Evolutionary conservation across 345 rosid species (phyloP).

Genomic region (Eucalyptus coolabah): DNA sequence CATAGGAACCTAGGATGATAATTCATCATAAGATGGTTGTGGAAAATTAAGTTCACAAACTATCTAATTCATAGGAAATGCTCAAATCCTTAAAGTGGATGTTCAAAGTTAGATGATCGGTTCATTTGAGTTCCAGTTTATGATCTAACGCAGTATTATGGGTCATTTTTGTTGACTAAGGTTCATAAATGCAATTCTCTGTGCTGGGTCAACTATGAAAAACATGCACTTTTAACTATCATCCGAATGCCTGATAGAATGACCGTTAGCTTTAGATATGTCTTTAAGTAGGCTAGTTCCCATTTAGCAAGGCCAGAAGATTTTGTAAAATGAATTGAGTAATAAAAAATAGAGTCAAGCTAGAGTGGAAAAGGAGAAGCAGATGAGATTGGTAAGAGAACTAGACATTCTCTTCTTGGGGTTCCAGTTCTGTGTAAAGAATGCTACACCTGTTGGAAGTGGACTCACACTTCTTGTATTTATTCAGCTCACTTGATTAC

Average conservation of each 20-base stretch:
- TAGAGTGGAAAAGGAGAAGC: neutral
- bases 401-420: neutral
- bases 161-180: neutral
- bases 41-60: neutral
- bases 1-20: neutral
- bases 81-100: neutral
- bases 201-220: neutral
- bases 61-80: neutral
- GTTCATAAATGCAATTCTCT: neutral
- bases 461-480: neutral
- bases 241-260: neutral
- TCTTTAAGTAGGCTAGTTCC: neutral
- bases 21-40: neutral
- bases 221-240: neutral
- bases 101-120: neutral
- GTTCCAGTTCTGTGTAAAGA: neutral
- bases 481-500: neutral
- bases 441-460: neutral
- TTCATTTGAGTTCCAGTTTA: neutral
- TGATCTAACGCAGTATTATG: neutral
- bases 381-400: neutral
- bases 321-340: neutral
- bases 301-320: neutral
- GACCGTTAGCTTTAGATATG: neutral
- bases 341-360: neutral